Evolutionary conservation across 1,284 basidiomycete genomes (phyloP).

Genomic region (Inonotus hispidus): DNA sequence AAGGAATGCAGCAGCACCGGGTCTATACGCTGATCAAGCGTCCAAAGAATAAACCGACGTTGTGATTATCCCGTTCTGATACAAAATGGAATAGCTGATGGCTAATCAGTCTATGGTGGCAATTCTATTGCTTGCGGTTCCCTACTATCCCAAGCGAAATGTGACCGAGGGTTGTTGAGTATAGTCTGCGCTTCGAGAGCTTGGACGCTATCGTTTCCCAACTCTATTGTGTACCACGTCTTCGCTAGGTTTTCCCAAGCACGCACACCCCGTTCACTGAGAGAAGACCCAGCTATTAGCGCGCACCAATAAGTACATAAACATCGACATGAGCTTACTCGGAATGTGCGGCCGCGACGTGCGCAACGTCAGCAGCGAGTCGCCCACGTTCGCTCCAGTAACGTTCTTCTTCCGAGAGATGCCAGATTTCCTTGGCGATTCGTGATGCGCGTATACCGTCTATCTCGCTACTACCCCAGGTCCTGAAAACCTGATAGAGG

Average conservation of each 20-base stretch:
- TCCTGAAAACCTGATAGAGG: slow-evolving; percentile 38
- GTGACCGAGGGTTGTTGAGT: slow-evolving; percentile 34
- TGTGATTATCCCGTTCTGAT: too few species aligned
- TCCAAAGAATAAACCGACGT: too few species aligned
- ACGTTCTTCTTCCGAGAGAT: slow-evolving; percentile 49
- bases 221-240: slow-evolving; percentile 50
- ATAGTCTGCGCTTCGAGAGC: slow-evolving; percentile 34
- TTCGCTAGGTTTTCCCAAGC: slow-evolving; percentile 45
- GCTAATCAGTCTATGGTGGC: background rate
- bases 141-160: slow-evolving; percentile 44
- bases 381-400: slow-evolving; percentile 59
- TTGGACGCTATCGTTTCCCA: slow-evolving; percentile 48
- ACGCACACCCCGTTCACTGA: slow-evolving; percentile 37
- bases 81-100: too few species aligned
- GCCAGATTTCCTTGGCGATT: slow-evolving; percentile 47
- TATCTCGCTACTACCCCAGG: slow-evolving; percentile 41
- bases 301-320: background rate
- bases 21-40: too few species aligned
- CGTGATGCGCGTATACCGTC: slow-evolving; percentile 44
- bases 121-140: background rate
- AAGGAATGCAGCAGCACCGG: too few species aligned
- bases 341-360: slow-evolving; percentile 53
- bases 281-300: background rate
- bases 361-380: slow-evolving; percentile 53
- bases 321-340: slow-evolving; percentile 40